Evolutionary conservation across 2,329 filamentous ascomycete genomes (phyloP), one percentile per base, ranked within the genome.

Genomic region (Colletotrichum echinochloae): DNA sequence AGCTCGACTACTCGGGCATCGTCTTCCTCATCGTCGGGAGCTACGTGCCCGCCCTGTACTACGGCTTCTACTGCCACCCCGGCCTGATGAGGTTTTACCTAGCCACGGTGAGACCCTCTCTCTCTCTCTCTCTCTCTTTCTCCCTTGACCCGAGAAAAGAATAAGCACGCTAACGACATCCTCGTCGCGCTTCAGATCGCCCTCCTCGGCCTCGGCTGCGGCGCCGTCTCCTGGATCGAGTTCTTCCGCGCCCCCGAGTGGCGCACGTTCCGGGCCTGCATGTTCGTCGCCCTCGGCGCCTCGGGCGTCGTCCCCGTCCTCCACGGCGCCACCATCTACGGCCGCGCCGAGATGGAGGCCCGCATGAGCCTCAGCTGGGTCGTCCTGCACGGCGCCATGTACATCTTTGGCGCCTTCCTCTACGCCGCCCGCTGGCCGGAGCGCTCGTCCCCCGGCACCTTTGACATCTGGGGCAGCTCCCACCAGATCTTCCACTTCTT

Each of bases 401-500:
- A 99, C 82, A 93, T 98, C 23, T 81, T 92, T 39, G 96, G 96
- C 11, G 96, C 96, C 2, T 88, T 87, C 7, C 85, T 98, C 59
- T 98, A 99, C 80, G 96, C 94, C 8, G 91, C 88, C 63, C 91
- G 96, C 46, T 90, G 95, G 81, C 96, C 96, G 0, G 96, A 99
- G 83, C 87, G 94, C 70, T 89, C 87, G 76, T 88, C 84, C 54
- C 96, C 95, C 0, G 93, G 94, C 1, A 84, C 80, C 9, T 98
- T 95, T 77, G 96, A 99, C 81, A 93, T 98, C 61, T 93, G 93
- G 88, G 95, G 96, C 46, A 94, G 91, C 78, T 97, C 94, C 26
- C 96, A 99, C 81, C 96, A 99, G 82, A 92, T 99, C 73, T 99
- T 99, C 80, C 96, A 99, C 83, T 84, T 97, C 48, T 87, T 96